Base-by-base conservation (phyloP, 1,284 basidiomycete genomes). In the Mycena citricolor region DNA sequence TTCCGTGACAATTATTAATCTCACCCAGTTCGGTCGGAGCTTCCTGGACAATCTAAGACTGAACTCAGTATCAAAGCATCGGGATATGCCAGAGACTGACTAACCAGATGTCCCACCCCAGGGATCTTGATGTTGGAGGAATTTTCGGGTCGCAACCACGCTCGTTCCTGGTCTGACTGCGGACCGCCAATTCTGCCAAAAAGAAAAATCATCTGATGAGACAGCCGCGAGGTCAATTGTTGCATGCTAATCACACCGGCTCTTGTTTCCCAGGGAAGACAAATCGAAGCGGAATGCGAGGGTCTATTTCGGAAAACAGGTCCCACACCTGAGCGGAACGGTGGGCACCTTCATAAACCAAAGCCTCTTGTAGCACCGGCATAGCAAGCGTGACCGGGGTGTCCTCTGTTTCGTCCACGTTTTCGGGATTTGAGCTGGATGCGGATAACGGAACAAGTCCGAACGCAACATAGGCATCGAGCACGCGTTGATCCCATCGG, bases 401-500 rank as follows among this genome's bases (percentile, higher is more conserved):
- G 38, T 63, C 60, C n/a, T n/a, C n/a, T n/a, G n/a, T n/a, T n/a
- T n/a, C n/a, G n/a, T n/a, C n/a, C n/a, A n/a, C n/a, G n/a, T n/a
- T n/a, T n/a, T n/a, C n/a, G n/a, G n/a, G n/a, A n/a, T n/a, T n/a
- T n/a, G n/a, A n/a, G n/a, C n/a, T n/a, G n/a, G n/a, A n/a, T n/a
- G n/a, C n/a, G n/a, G n/a, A n/a, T n/a, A n/a, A n/a, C 14, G 48
- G 54, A 45, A 73, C 71, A 5, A 91, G 67, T 4, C 76, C 87
- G 53, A 82, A 76, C 16, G 82, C 70, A 26, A 92, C 66, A 60
- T 92, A 94, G 4, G 73, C 52, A 12, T 76, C 66, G 24, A 95
- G 73, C 4, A 82, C 82, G 0, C 69, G 74, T 0, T 79, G 75
- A 57, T 93, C 73, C 90, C 91, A 94, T 1, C 69, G 65, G 5